Percentiles rank a stretch among this genome's conserved stretches.
Conservation (phyloP, 78 protist species). For the Dictyostelium intermedium region DNA sequence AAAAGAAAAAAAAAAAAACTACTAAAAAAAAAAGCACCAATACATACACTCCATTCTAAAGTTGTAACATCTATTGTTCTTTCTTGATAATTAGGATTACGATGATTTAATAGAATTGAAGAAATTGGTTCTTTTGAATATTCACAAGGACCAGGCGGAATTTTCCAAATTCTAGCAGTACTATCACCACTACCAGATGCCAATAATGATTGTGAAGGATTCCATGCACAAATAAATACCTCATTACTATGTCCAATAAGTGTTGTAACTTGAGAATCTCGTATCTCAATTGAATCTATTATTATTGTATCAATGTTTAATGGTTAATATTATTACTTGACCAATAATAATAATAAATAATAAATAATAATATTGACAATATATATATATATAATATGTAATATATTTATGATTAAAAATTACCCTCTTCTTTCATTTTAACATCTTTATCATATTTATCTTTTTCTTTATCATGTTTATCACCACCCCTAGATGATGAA, state of each 20-base stretch:
- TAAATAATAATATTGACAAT: not conserved
- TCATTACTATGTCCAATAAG: slow-evolving; percentile 84
- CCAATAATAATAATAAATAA: no score
- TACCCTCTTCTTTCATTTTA: slow-evolving; percentile 3
- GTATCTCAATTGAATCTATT: slow-evolving; percentile 10
- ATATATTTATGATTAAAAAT: not conserved
- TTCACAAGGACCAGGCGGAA: slow-evolving; percentile 33
- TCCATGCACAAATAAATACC: slow-evolving; percentile 91
- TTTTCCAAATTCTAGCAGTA: slow-evolving; percentile 93
- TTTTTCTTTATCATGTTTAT: slow-evolving; percentile 25
- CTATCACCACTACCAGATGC: slow-evolving; percentile 92
- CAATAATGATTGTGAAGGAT: slow-evolving; percentile 24
- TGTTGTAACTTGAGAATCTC: slow-evolving; percentile 59
- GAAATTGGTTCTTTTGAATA: not conserved
- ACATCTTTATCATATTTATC: slow-evolving; percentile 13
- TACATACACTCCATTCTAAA: slow-evolving; percentile 92
- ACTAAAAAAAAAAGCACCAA: no score
- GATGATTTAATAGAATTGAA: slow-evolving; percentile 21
- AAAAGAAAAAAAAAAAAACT: not conserved
- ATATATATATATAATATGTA: not conserved
- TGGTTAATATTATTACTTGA: not conserved
- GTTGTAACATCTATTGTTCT: slow-evolving; percentile 92
- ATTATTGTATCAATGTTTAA: not conserved
- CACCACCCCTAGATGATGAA: not conserved
- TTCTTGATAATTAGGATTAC: not conserved